These are phyloP conservation scores for Solanum chilense DNA, from an alignment of 257 asterid genomes.

Conservation along the genomic window DNA sequence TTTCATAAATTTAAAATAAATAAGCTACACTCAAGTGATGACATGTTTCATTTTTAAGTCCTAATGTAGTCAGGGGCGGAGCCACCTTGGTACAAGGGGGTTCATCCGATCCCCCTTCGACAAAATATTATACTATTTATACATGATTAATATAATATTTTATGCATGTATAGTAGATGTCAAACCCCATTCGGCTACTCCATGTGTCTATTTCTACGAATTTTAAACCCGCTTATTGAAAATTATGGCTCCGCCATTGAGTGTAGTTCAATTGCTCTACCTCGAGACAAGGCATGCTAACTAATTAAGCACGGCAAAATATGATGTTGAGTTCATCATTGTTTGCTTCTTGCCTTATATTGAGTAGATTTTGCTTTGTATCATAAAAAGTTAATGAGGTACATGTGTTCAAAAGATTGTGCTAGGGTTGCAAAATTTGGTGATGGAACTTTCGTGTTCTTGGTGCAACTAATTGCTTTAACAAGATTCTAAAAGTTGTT, in stretches of 20 bases:
- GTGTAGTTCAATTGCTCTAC: constrained; percentile 50
- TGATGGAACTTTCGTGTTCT: constrained; percentile 74
- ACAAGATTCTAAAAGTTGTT: constrained; percentile 48
- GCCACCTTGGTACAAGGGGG: too few relatives aligned
- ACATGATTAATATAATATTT: too few relatives aligned
- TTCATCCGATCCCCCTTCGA: too few relatives aligned
- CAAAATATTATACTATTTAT: too few relatives aligned
- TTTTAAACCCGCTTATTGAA: too few relatives aligned
- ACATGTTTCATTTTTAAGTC: constrained; percentile 22
- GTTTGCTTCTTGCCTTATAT: neutral
- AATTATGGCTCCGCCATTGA: too few relatives aligned
- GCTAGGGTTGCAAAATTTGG: constrained; percentile 85
- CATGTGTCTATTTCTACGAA: too few relatives aligned
- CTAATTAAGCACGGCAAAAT: constrained; percentile 46
- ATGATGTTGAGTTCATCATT: constrained; percentile 41
- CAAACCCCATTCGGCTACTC: too few relatives aligned
- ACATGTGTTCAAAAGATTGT: constrained; percentile 37
- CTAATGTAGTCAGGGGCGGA: constrained; percentile 26
- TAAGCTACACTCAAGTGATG: neutral
- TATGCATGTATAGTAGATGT: too few relatives aligned
- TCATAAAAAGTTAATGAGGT: neutral
- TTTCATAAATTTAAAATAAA: neutral
- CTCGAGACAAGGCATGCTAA: constrained; percentile 42
- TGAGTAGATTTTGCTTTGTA: neutral
- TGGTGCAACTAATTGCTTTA: constrained; percentile 76